A percentile compares a stretch with the other conserved stretches of the same genome.
Conservation (phyloP, 208 protist genomes). For the Leishmania guyanensis region DNA sequence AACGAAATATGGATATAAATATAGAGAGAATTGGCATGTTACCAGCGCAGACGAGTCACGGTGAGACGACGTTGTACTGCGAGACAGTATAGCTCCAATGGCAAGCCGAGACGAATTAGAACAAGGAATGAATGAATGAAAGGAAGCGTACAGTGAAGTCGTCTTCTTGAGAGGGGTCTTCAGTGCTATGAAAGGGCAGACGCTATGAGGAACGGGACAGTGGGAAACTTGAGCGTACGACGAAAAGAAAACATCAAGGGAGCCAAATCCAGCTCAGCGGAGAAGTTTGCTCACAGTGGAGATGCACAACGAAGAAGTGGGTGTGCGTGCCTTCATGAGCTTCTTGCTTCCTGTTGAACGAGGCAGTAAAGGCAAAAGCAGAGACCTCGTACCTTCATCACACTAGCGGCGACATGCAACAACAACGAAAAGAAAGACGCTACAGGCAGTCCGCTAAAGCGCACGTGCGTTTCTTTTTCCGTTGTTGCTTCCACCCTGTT, state of each 20-base stretch:
- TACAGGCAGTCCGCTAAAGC: background rate
- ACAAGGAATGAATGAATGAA: background rate
- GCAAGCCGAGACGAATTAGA: background rate
- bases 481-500: too few relatives aligned
- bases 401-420: background rate
- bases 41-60: too few relatives aligned
- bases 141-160: background rate
- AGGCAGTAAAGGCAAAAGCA: background rate
- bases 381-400: too few relatives aligned
- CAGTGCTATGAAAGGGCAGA: background rate
- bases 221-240: background rate
- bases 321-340: background rate
- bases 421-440: slow-evolving; percentile 8
- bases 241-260: background rate
- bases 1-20: too few relatives aligned
- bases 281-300: background rate
- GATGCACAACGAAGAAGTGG: background rate
- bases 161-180: background rate
- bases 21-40: too few relatives aligned
- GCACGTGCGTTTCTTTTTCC: background rate
- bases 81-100: background rate
- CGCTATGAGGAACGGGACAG: background rate
- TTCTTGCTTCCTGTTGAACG: background rate
- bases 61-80: too few relatives aligned
- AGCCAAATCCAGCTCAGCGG: background rate